Evolutionary conservation across 495 filamentous ascomycete genomes (phyloP), one percentile per base, ranked within the genome.

Genomic region (Penicillium cosmopolitanum): DNA sequence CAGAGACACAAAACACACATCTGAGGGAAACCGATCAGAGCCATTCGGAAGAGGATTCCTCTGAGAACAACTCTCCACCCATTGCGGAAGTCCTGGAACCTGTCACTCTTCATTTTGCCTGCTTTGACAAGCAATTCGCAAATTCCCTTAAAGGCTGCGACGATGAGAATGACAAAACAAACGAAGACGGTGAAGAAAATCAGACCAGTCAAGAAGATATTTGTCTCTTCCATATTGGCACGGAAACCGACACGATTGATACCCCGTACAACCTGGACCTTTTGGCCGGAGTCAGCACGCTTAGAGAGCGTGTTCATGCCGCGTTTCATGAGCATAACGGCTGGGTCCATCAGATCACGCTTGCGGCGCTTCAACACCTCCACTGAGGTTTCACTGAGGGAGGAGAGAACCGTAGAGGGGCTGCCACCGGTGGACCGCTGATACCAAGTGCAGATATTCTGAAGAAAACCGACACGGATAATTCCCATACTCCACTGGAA

Each of bases 401-500:
- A 84, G 34, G 89, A 87, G 31, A 97, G 84, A 42, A 96, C 78
- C 28, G 87, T 91, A 12, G 93, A 88, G 12, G 95, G 90, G 21
- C 84, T 90, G 54, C 95, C 95, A 35, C 95, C 95, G 5, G 95
- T 98, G 12, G 95, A 81, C 31, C 93, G 89, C 73, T 97, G 95
- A 72, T 98, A 98, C 95, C 95, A 98, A 33, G 92, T 96, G 54
- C 91, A 87, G 60, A 97, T 91, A 33, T 80, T 77, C 71, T 98
- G 91, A 69, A 98, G 82, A 74, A 98, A 98, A 43, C 81, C 80
- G 57, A 98, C 83, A 53, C 84, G 84, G 67, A 98, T 96, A 67
- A 98, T 93, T 66, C 95, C 95, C 92, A 98, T 96, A 71, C 87
- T 94, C 95, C 95, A 98, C 73, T 94, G 88, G 80, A 98, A 97